phyloP scores from a whole-genome alignment of 306 rosid genomes.

The Pyrus betulifolia region DNA sequence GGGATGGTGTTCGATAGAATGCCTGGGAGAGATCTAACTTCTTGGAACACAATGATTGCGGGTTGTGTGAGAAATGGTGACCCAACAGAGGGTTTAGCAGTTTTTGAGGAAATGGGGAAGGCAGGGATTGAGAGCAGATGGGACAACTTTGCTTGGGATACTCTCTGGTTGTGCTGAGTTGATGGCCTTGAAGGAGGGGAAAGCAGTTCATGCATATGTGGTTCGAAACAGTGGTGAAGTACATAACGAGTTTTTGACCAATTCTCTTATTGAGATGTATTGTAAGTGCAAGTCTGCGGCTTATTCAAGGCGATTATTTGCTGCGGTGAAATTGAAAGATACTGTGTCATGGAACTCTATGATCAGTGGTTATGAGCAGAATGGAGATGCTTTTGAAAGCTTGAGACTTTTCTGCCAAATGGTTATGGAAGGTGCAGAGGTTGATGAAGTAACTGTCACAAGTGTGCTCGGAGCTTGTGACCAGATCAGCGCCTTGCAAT shows the following conservation, averaged over 20 bases:
- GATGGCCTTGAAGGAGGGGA: slow-evolving; percentile 40
- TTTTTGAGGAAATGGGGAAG: slow-evolving; percentile 29
- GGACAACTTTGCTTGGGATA: slow-evolving; percentile 40
- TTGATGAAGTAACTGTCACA: slow-evolving; percentile 49
- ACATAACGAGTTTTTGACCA: slow-evolving; percentile 31
- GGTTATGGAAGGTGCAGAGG: slow-evolving; percentile 30
- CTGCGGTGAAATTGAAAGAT: slow-evolving; percentile 30
- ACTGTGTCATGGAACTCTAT: slow-evolving; percentile 55
- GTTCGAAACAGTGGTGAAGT: slow-evolving; percentile 22
- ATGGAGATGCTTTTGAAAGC: slow-evolving; percentile 42
- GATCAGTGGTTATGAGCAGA: slow-evolving; percentile 44
- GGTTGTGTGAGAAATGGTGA: slow-evolving; percentile 39
- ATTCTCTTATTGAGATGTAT: slow-evolving; percentile 53
- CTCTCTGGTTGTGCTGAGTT: slow-evolving; percentile 42
- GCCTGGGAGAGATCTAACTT: slow-evolving; percentile 39
- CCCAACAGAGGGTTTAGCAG: slow-evolving; percentile 19
- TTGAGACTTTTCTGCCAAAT: slow-evolving; percentile 43
- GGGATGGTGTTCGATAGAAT: slow-evolving; percentile 51
- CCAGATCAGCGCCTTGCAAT: slow-evolving; percentile 41
- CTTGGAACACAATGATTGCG: slow-evolving; percentile 43
- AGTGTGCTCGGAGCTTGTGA: slow-evolving; percentile 42
- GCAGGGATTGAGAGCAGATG: slow-evolving; percentile 37
- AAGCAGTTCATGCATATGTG: slow-evolving; percentile 38
- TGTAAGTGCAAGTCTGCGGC: slow-evolving; percentile 30
- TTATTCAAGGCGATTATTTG: slow-evolving; percentile 41